Evolutionary conservation across 2,329 filamentous ascomycete species (phyloP).

Genomic region (Epichloe elymi): DNA sequence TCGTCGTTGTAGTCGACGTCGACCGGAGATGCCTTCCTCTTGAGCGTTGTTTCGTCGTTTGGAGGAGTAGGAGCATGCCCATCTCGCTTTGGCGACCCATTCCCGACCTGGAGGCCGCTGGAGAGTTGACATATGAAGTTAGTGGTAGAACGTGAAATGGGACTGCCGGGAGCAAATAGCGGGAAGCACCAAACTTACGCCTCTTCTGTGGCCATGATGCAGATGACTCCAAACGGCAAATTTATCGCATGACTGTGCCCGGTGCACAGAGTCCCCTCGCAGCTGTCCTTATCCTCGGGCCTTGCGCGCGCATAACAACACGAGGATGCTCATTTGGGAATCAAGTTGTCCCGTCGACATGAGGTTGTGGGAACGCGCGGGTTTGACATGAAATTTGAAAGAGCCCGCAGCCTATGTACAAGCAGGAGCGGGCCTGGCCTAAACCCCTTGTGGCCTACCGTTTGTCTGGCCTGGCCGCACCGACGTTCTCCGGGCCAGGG

Average conservation of each 20-base stretch:
- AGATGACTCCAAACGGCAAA: not conserved
- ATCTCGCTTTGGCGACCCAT: not conserved
- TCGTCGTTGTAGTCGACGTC: conserved; percentile 9
- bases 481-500: not conserved
- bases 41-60: conserved; percentile 9
- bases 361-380: not conserved
- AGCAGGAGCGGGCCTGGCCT: not conserved
- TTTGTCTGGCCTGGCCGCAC: not conserved
- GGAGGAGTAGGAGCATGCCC: not conserved
- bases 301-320: not conserved
- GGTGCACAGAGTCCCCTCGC: not conserved
- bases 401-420: too few species aligned
- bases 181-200: conserved; percentile 3
- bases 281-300: not conserved
- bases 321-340: not conserved
- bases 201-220: conserved; percentile 6
- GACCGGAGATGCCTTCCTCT: conserved; percentile 17
- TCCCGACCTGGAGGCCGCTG: not conserved
- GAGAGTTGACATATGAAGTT: not conserved
- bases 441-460: not conserved
- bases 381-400: too few species aligned
- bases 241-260: not conserved
- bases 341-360: not conserved
- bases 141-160: not conserved
- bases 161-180: not conserved